These are phyloP conservation scores for Ustilago cynodontis DNA, from an alignment of 1,284 basidiomycete species.

Conservation along the genomic window DNA sequence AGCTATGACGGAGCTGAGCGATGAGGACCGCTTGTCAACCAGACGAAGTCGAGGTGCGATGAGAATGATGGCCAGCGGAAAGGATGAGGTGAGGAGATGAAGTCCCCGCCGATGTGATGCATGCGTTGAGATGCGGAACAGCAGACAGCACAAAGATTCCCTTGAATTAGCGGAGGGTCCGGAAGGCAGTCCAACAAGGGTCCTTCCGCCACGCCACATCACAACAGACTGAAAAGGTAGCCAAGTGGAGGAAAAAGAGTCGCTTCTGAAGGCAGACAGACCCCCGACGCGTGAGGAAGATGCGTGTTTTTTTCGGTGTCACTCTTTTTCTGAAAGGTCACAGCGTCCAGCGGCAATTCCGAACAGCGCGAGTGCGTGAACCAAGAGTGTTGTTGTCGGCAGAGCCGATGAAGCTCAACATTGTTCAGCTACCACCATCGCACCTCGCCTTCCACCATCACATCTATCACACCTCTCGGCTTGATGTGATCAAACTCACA, in stretches of 20 bases:
- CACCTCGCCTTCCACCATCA: not conserved
- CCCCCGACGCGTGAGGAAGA: conserved; percentile 2
- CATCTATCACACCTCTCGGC: not conserved
- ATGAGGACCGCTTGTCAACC: not conserved
- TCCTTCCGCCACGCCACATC: not conserved
- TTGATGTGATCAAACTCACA: too few relatives aligned
- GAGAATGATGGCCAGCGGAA: conserved; percentile 5
- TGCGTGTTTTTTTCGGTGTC: conserved; percentile 7
- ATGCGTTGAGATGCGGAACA: conserved; percentile 1
- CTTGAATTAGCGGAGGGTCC: not conserved
- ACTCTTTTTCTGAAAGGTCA: not conserved
- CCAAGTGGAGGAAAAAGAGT: not conserved
- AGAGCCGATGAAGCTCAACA: conserved; percentile 9
- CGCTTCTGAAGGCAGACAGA: too few relatives aligned
- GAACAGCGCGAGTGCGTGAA: conserved; percentile 8
- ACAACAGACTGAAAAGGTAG: too few relatives aligned
- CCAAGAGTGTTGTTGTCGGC: conserved; percentile 10
- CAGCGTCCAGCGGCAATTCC: conserved; percentile 22
- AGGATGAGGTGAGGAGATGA: not conserved
- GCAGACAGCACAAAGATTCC: not conserved
- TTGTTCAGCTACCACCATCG: conserved; percentile 14
- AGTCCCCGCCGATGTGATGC: not conserved
- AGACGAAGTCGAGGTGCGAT: not conserved
- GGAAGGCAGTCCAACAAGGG: conserved; percentile 6
- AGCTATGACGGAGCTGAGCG: not conserved